phyloP scores from a whole-genome alignment of 495 filamentous ascomycete species.

The Haplographium delicatum region DNA sequence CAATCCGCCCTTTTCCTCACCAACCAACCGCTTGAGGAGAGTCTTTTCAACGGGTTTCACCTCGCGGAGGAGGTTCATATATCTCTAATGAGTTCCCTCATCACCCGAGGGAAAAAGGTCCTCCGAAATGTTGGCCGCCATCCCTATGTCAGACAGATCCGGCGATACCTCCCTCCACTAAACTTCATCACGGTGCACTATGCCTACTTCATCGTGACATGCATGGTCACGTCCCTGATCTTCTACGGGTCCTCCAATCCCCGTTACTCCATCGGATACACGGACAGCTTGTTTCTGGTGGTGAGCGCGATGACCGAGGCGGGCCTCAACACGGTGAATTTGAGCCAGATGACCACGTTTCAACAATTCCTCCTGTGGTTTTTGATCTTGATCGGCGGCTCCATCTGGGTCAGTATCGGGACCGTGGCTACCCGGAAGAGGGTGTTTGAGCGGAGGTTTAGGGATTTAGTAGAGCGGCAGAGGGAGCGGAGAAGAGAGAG shows the following conservation, averaged over 20 bases:
- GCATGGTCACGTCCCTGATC: constrained; percentile 59
- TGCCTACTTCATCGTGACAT: constrained; percentile 67
- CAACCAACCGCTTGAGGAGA: no score
- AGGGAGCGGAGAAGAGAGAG: constrained; percentile 23
- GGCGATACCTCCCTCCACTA: constrained; percentile 41
- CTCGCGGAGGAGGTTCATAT: no score
- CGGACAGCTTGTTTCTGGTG: constrained; percentile 70
- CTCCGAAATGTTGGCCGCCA: no score
- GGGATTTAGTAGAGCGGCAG: constrained; percentile 49
- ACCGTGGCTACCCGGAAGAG: constrained; percentile 61
- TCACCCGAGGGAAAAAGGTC: no score
- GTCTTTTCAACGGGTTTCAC: no score
- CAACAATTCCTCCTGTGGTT: constrained; percentile 74
- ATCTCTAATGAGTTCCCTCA: no score
- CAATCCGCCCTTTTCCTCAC: no score
- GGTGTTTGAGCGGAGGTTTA: constrained; percentile 65
- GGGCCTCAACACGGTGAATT: constrained; percentile 62
- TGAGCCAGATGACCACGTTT: constrained; percentile 67
- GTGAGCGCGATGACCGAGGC: constrained; percentile 72
- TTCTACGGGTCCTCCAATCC: constrained; percentile 69
- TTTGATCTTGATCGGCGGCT: constrained; percentile 66
- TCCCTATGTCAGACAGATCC: neutral
- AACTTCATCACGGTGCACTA: constrained; percentile 81
- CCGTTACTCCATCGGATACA: constrained; percentile 58
- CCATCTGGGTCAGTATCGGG: constrained; percentile 59